A percentile compares a stretch with the other conserved stretches of the same genome.
phyloP scores from a whole-genome alignment of 2,329 filamentous ascomycete species.

The Colletotrichum trifolii region DNA sequence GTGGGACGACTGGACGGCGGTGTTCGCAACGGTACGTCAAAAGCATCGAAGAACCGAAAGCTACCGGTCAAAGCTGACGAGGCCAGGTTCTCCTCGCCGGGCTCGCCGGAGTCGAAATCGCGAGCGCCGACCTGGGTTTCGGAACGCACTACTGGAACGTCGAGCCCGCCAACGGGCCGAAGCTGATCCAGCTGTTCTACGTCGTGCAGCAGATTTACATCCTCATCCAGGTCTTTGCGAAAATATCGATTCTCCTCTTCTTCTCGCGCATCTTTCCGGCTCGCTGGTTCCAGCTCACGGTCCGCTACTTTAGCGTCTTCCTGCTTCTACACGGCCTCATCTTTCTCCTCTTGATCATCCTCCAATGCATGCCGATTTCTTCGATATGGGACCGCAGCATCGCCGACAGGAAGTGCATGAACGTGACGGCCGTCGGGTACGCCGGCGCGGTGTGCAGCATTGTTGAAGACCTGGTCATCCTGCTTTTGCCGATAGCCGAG shows the following conservation, averaged over 20 bases:
- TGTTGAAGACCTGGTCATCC: conserved; percentile 73
- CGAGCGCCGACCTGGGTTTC: conserved; percentile 39
- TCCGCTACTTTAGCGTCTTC: conserved; percentile 31
- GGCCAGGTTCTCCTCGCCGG: conserved; percentile 32
- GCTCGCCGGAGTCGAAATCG: conserved; percentile 37
- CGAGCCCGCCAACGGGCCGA: conserved; percentile 25
- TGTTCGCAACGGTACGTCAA: conserved; percentile 30
- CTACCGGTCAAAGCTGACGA: background rate
- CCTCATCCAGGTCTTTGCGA: conserved; percentile 40
- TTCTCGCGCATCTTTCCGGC: conserved; percentile 40
- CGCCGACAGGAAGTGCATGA: conserved; percentile 59
- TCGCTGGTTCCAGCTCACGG: conserved; percentile 35
- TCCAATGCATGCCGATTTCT: conserved; percentile 38
- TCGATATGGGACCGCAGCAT: conserved; percentile 37
- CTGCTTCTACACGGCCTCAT: conserved; percentile 37
- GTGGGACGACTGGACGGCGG: conserved; percentile 38
- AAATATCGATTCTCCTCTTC: conserved; percentile 42
- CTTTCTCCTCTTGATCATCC: conserved; percentile 39
- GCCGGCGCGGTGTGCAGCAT: conserved; percentile 76
- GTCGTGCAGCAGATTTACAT: conserved; percentile 40
- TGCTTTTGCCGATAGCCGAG: conserved; percentile 74
- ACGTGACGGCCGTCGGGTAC: conserved; percentile 73
- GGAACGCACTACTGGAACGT: conserved; percentile 42
- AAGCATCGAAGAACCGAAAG: too few species aligned
- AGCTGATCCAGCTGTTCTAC: conserved; percentile 38